Percentiles rank a stretch among this genome's conserved stretches.
phyloP scores from a whole-genome alignment of 495 filamentous ascomycete genomes.

The Copromyces sp. region DNA sequence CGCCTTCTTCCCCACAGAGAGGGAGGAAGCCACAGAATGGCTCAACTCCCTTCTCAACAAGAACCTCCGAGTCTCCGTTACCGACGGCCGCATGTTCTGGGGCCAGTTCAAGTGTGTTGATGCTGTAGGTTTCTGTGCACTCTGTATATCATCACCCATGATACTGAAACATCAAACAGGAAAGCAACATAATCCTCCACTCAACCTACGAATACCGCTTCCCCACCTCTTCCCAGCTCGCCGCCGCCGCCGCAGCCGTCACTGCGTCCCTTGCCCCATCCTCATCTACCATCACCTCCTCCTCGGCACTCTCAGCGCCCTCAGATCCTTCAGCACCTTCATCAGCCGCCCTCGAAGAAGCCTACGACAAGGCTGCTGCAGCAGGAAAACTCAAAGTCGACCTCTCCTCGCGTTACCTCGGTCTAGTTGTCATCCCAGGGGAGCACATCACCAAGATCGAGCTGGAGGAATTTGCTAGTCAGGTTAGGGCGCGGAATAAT shows the following conservation, averaged over 20 bases:
- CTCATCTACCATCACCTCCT: constrained; percentile 3
- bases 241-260: neutral
- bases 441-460: constrained; percentile 80
- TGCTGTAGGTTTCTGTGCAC: constrained; percentile 40
- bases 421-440: constrained; percentile 84
- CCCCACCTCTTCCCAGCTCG: neutral
- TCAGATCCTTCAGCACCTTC: neutral
- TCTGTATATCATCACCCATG: neutral
- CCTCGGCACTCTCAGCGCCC: neutral
- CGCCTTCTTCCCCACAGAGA: constrained; percentile 6
- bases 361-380: neutral
- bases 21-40: constrained; percentile 29
- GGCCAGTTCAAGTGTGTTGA: constrained; percentile 93
- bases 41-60: constrained; percentile 50
- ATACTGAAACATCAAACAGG: too few relatives aligned
- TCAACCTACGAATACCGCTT: constrained; percentile 54
- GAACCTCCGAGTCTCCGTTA: constrained; percentile 68
- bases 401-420: constrained; percentile 78
- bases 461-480: constrained; percentile 58
- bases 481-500: constrained; percentile 17
- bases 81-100: constrained; percentile 79
- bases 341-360: constrained; percentile 32
- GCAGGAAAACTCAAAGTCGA: constrained; percentile 42
- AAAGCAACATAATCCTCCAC: constrained; percentile 72
- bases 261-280: neutral